These are phyloP conservation scores for Phytophthora pseudosyringae DNA, from an alignment of 352 stramenopile genomes.

Conservation along the genomic window DNA sequence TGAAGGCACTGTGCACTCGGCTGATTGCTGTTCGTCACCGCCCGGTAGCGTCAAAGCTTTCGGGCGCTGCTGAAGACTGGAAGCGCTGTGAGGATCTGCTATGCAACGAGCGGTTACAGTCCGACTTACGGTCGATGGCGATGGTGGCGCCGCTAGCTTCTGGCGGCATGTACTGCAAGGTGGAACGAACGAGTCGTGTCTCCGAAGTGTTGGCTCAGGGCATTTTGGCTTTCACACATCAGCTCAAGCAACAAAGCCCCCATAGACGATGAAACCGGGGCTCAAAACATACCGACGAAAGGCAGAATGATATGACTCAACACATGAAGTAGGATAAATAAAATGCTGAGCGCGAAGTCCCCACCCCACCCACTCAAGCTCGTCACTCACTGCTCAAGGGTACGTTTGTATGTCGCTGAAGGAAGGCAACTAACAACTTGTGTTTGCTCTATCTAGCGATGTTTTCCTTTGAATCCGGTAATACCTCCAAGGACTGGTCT, in stretches of 20 bases:
- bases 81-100: slow-evolving; percentile 44
- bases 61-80: slow-evolving; percentile 21
- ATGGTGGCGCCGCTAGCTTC: slow-evolving; percentile 8
- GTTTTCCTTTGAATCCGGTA: neutral
- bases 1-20: slow-evolving; percentile 53
- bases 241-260: slow-evolving; percentile 26
- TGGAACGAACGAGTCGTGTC: slow-evolving; percentile 41
- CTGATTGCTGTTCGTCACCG: slow-evolving; percentile 31
- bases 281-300: slow-evolving; percentile 32
- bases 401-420: slow-evolving; percentile 22
- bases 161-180: slow-evolving; percentile 11
- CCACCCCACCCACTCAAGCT: slow-evolving; percentile 6
- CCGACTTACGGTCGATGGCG: slow-evolving; percentile 45
- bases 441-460: slow-evolving; percentile 11
- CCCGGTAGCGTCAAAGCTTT: slow-evolving; percentile 1
- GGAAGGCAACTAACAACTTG: slow-evolving; percentile 22
- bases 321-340: slow-evolving; percentile 55
- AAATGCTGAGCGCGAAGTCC: slow-evolving; percentile 36
- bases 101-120: slow-evolving; percentile 57
- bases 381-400: slow-evolving; percentile 11
- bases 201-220: slow-evolving; percentile 49
- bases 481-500: neutral
- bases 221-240: slow-evolving; percentile 44
- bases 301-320: slow-evolving; percentile 32
- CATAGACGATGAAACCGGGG: slow-evolving; percentile 39